phyloP scores from a whole-genome alignment of 768 basidiomycete species.

The Collybia nuda region DNA sequence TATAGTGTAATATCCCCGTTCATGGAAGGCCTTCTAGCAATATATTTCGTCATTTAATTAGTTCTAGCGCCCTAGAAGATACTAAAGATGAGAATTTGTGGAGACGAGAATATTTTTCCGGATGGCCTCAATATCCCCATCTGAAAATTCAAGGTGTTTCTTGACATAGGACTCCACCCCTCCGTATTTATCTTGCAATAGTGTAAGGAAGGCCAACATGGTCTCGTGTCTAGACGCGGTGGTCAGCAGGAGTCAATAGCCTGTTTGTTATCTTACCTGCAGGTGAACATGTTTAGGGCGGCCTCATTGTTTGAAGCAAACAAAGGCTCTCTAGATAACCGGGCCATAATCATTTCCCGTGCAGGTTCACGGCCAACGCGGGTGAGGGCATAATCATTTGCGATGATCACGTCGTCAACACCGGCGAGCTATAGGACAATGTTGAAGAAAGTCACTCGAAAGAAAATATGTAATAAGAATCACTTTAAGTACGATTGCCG shows the following conservation, averaged over 20 bases:
- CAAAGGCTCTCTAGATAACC: conserved; percentile 67
- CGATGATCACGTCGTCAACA: conserved; percentile 62
- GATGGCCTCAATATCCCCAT: conserved; percentile 62
- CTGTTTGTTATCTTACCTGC: conserved; percentile 46
- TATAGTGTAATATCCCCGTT: too few species aligned
- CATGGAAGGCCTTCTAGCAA: background rate
- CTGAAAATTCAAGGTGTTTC: conserved; percentile 53
- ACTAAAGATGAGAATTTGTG: conserved; percentile 14
- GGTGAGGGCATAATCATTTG: conserved; percentile 76
- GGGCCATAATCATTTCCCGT: conserved; percentile 65
- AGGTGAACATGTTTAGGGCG: conserved; percentile 82
- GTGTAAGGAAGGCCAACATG: conserved; percentile 68
- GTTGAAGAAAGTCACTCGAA: background rate
- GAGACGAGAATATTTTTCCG: conserved; percentile 54
- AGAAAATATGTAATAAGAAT: background rate
- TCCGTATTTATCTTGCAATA: conserved; percentile 64
- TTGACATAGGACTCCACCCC: conserved; percentile 67
- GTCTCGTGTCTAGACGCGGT: conserved; percentile 55
- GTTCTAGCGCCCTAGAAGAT: background rate
- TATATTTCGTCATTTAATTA: background rate
- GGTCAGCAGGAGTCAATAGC: conserved; percentile 1
- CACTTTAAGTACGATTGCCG: conserved; percentile 73
- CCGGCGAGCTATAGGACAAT: conserved; percentile 60
- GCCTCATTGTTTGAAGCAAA: conserved; percentile 75
- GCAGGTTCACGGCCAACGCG: conserved; percentile 80